Percentiles rank a stretch among this genome's conserved stretches.
phyloP scores from a whole-genome alignment of 2,329 filamentous ascomycete species.

The Trichophyton mentagrophytes region DNA sequence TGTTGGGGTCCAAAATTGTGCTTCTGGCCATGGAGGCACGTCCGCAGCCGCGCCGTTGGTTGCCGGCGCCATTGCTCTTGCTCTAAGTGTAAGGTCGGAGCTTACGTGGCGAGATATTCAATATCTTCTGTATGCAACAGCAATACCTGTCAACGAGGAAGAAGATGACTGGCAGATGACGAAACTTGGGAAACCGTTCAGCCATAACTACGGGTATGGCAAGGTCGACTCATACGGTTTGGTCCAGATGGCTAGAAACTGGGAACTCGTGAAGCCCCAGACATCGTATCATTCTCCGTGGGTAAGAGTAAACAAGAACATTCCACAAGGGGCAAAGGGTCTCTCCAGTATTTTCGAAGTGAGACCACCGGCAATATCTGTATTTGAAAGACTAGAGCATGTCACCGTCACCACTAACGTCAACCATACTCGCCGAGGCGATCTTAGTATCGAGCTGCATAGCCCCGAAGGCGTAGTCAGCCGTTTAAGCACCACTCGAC shows the following conservation, averaged over 20 bases:
- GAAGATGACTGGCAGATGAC: constrained; percentile 70
- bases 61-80: constrained; percentile 81
- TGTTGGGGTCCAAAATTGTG: too few relatives aligned
- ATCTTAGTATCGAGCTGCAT: constrained; percentile 80
- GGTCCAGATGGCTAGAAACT: constrained; percentile 73
- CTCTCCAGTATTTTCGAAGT: constrained; percentile 70
- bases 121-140: constrained; percentile 74
- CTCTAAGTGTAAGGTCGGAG: constrained; percentile 71
- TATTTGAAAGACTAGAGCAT: constrained; percentile 82
- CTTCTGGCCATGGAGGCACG: too few relatives aligned
- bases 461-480: constrained; percentile 73
- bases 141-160: constrained; percentile 63
- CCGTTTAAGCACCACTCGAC: constrained; percentile 65
- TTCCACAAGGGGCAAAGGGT: constrained; percentile 74
- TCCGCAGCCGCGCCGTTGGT: constrained; percentile 89
- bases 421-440: constrained; percentile 71
- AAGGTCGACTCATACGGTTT: constrained; percentile 82
- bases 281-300: constrained; percentile 90
- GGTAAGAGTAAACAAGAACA: constrained; percentile 72
- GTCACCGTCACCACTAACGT: constrained; percentile 97
- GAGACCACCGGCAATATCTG: constrained; percentile 63
- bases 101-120: constrained; percentile 90
- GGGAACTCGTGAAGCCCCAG: constrained; percentile 84
- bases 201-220: constrained; percentile 89
- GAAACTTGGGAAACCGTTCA: constrained; percentile 70